phyloP scores from a whole-genome alignment of 179 eudicot species.

The Dionaea muscipula region DNA sequence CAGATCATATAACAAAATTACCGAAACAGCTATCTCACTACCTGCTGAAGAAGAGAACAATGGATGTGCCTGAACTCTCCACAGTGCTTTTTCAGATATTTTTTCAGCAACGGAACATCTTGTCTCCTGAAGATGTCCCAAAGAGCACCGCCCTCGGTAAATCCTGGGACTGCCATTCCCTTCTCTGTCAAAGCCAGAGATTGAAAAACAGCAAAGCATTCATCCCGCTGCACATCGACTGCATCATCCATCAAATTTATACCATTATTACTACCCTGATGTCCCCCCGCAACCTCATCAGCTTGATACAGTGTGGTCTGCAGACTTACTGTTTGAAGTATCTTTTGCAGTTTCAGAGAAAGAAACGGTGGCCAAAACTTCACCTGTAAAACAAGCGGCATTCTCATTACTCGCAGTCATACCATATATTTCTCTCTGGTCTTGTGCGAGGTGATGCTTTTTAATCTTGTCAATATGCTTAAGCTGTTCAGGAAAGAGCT shows the following conservation, averaged over 20 bases:
- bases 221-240: neutral
- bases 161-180: slow-evolving; percentile 5
- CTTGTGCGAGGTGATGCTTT: slow-evolving; percentile 41
- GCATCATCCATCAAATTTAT: neutral
- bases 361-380: no score
- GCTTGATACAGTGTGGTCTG: no score
- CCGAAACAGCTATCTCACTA: neutral
- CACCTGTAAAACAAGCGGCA: no score
- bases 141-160: slow-evolving; percentile 42
- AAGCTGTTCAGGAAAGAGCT: slow-evolving; percentile 9
- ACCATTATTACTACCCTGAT: no score
- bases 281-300: no score
- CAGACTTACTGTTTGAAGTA: no score
- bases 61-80: slow-evolving; percentile 49
- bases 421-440: slow-evolving; percentile 33
- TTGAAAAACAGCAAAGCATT: neutral
- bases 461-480: slow-evolving; percentile 16
- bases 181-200: neutral
- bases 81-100: slow-evolving; percentile 44
- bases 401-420: slow-evolving; percentile 4
- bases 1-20: neutral
- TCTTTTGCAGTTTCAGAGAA: no score
- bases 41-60: slow-evolving; percentile 38
- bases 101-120: slow-evolving; percentile 53
- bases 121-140: slow-evolving; percentile 71